Base-by-base conservation (phyloP, 2,329 filamentous ascomycete genomes). In the Exophiala lecanii-corni region DNA sequence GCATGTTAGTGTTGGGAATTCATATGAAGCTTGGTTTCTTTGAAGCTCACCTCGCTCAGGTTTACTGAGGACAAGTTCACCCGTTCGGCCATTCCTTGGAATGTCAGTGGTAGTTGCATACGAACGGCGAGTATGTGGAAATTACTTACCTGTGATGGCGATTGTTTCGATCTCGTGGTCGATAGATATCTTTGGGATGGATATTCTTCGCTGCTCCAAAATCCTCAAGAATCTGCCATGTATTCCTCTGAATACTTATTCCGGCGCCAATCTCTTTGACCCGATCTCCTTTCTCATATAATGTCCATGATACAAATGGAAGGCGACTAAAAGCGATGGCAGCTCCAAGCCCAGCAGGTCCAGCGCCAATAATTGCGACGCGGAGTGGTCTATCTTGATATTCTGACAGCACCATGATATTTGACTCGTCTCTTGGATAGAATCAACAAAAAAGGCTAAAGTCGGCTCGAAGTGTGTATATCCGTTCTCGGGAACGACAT, bases 201-300 rank as follows among this genome's bases (percentile, higher is more conserved):
- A 44, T 32, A 19, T 47, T 47, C 25, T 38, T 21, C 9, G 40
- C 25, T 26, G 44, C 44, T n/a, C 31, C 40, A 13, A 47, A n/a
- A 9, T 35, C 10, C 13, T 47, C 44, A 3, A 47, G 20, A 26
- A 47, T 10, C 18, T 40, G 39, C 44, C 44, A 47, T 19, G 44
- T 47, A 26, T 36, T 47, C 4, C 39, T 33, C 36, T 47, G 44
- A 16, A 47, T 30, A 17, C 44, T 47, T 10, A 47, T 47, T 10
- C 44, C 44, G 3, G 44, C 36, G 4, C 44, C 44, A 20, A 47
- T 25, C 21, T 47, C 44, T 13, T 35, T 39, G 9, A 47, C 31
- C 12, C 31, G 39, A 23, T 39, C 43, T 2, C 34, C 44, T 3
- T 36, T 16, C 16, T 36, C 33, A 13, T 36, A 36, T 18, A 36